phyloP scores from a whole-genome alignment of 306 rosid genomes.

The Gleditsia sinensis region DNA sequence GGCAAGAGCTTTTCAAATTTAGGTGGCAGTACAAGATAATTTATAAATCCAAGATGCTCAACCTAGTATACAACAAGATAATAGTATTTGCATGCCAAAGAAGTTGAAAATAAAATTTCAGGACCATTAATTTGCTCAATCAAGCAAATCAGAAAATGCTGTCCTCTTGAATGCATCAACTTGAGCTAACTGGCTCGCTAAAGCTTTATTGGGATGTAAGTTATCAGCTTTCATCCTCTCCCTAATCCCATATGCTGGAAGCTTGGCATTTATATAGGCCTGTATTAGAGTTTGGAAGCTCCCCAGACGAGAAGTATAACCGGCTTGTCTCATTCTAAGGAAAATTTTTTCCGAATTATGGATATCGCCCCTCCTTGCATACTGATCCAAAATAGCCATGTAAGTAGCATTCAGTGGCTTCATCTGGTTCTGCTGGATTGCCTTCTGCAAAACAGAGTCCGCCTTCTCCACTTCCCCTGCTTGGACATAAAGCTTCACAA shows the following conservation, averaged over 20 bases:
- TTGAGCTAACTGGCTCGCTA: conserved; percentile 34
- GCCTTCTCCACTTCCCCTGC: conserved; percentile 79
- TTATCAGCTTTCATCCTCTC: conserved; percentile 66
- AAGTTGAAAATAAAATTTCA: background rate
- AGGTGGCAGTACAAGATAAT: background rate
- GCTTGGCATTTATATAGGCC: conserved; percentile 58
- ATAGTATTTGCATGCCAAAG: background rate
- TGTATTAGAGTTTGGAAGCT: conserved; percentile 45
- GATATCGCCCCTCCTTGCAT: conserved; percentile 56
- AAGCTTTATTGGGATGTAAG: conserved; percentile 42
- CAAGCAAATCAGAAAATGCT: conserved; percentile 55
- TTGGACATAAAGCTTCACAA: conserved; percentile 63
- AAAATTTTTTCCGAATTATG: conserved; percentile 58
- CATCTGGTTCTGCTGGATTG: conserved; percentile 32
- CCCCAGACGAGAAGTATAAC: conserved; percentile 38
- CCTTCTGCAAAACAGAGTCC: conserved; percentile 57
- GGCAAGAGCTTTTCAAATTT: background rate
- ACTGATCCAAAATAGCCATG: conserved; percentile 48
- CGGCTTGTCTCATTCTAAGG: conserved; percentile 46
- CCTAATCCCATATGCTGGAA: conserved; percentile 57
- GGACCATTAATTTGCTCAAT: conserved; percentile 33
- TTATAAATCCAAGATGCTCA: background rate
- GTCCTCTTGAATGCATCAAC: conserved; percentile 55
- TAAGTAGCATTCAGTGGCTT: conserved; percentile 49
- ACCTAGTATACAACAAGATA: background rate